Percentiles rank a stretch among this genome's conserved stretches.
phyloP scores from a whole-genome alignment of 345 rosid species.

The Conringia planisiliqua region DNA sequence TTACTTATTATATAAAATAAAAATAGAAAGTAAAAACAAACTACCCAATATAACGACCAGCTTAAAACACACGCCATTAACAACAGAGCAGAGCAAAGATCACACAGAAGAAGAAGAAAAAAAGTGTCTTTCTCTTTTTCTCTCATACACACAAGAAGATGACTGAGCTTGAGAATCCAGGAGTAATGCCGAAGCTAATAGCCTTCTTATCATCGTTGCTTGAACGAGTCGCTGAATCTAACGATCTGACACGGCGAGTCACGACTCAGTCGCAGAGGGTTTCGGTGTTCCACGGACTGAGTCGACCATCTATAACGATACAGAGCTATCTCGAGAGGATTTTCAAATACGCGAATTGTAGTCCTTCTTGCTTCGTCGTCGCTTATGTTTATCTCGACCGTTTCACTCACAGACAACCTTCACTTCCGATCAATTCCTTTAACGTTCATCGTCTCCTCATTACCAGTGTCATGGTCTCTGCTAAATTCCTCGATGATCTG shows the following conservation, averaged over 20 bases:
- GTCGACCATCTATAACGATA: constrained; percentile 72
- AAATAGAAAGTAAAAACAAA: constrained; percentile 3
- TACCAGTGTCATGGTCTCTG: constrained; percentile 82
- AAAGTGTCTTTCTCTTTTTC: constrained; percentile 14
- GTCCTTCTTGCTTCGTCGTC: constrained; percentile 78
- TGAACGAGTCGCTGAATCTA: constrained; percentile 64
- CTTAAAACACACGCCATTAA: constrained; percentile 28
- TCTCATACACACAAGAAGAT: constrained; percentile 26
- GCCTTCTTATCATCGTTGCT: constrained; percentile 72
- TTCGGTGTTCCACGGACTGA: constrained; percentile 74
- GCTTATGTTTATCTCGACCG: constrained; percentile 90
- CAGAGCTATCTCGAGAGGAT: constrained; percentile 75
- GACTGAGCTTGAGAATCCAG: constrained; percentile 68
- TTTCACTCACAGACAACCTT: constrained; percentile 68
- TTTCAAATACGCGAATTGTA: constrained; percentile 84
- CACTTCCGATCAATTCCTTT: constrained; percentile 75
- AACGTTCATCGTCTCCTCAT: constrained; percentile 87
- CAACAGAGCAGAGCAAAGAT: constrained; percentile 19
- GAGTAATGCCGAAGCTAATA: constrained; percentile 60
- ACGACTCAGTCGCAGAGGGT: constrained; percentile 44
- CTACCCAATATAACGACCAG: constrained; percentile 43
- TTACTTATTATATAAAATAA: background rate
- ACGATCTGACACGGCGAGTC: constrained; percentile 43
- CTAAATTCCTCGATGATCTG: constrained; percentile 94
- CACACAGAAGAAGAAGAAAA: background rate